Evolutionary conservation across 2,329 filamentous ascomycete species (phyloP), one percentile per base, ranked within the genome.

Genomic region (Ramularia collo-cygni): DNA sequence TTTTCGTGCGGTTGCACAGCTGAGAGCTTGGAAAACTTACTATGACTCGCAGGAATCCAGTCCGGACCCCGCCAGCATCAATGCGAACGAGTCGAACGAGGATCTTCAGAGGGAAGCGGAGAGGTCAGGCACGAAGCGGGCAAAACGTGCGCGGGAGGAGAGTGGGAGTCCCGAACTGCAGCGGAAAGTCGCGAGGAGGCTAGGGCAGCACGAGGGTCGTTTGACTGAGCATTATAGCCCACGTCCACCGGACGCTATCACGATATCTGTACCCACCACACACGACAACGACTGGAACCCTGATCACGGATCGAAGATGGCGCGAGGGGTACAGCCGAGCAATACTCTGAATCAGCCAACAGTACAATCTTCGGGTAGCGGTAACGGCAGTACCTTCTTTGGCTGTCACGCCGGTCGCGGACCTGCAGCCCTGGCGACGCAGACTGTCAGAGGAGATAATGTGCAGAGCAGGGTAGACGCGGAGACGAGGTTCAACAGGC

Each of bases 301-400:
- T 5, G 9, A 13, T 13, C 31, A 33, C 31, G 4, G 9, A n/a
- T 13, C 8, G 1, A 33, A 18, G 14, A 16, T 19, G 2, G 31
- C 14, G 2, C 3, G 3, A 28, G 32, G 26, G 2, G 28, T 40
- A 10, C 18, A 17, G 21, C 28, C 28, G 3, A 2, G 5, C 15
- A 34, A 44, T 28, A 40, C 41, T 5, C 17, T 44, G 28, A 8
- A 13, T 28, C 27, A 40, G 8, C 8, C 12, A 17, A 26, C 43
- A 27, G 27, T 32, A 18, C 46, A 49, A 33, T 29, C 41, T 21
- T n/a, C n/a, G n/a, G n/a, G n/a, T n/a, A n/a, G n/a, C n/a, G n/a
- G n/a, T n/a, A n/a, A n/a, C n/a, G n/a, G n/a, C n/a, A n/a, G n/a
- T n/a, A n/a, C n/a, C n/a, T n/a, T n/a, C n/a, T n/a, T n/a, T n/a